Evolutionary conservation across 768 basidiomycete species (phyloP).

Genomic region (Pisolithus marmoratus): DNA sequence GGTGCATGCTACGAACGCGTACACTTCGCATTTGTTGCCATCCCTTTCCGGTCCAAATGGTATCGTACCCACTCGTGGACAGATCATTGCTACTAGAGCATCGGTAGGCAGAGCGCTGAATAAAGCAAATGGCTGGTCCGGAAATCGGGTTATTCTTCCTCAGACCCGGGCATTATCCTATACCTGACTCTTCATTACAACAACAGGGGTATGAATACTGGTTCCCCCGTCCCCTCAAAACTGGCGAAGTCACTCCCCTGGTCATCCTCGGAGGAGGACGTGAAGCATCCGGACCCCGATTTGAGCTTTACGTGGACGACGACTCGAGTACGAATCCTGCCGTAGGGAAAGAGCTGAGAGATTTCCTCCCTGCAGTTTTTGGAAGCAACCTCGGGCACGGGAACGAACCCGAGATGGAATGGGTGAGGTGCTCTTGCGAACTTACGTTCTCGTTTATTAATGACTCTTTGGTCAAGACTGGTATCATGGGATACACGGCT

Average conservation of each 20-base stretch:
- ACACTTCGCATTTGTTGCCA: slow-evolving; percentile 73
- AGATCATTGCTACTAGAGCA: slow-evolving; percentile 49
- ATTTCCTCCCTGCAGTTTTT: slow-evolving; percentile 56
- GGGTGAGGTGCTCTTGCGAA: slow-evolving; percentile 44
- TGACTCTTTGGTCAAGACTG: slow-evolving; percentile 44
- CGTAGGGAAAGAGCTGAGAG: slow-evolving; percentile 46
- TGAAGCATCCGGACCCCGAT: slow-evolving; percentile 32
- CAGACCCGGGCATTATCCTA: neutral
- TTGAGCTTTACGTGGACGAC: slow-evolving; percentile 51
- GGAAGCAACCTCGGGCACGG: slow-evolving; percentile 44
- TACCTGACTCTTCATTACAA: neutral
- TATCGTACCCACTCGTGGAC: slow-evolving; percentile 70
- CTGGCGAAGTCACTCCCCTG: slow-evolving; percentile 38
- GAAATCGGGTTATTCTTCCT: slow-evolving; percentile 25
- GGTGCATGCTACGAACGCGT: slow-evolving; percentile 85
- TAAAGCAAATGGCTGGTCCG: slow-evolving; percentile 42
- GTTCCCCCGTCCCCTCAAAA: slow-evolving; percentile 61
- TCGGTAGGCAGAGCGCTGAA: slow-evolving; percentile 34
- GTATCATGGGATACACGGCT: slow-evolving; percentile 74
- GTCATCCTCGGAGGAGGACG: slow-evolving; percentile 73
- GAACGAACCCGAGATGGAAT: slow-evolving; percentile 69
- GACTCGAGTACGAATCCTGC: slow-evolving; percentile 47
- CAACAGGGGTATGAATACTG: slow-evolving; percentile 62
- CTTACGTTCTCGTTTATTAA: neutral
- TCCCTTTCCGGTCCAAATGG: slow-evolving; percentile 46